These are phyloP conservation scores for Dryas integrifolia DNA, from an alignment of 331 rosid genomes.

Conservation along the genomic window DNA sequence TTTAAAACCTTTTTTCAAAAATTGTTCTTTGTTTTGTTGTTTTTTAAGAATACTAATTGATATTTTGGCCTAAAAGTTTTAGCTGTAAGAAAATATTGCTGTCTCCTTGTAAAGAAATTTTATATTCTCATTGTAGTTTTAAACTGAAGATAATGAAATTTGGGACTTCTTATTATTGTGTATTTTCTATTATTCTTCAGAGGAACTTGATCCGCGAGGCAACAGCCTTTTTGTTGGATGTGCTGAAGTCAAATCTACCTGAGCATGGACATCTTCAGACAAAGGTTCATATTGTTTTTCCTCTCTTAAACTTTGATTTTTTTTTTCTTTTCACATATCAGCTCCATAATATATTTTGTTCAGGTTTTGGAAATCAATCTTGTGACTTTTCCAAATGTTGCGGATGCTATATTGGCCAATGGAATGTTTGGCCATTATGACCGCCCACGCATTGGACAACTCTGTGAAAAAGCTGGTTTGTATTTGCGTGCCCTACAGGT, in stretches of 20 bases:
- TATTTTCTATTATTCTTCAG: slow-evolving; percentile 21
- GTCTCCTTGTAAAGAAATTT: background rate
- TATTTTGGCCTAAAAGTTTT: background rate
- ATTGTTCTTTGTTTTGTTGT: background rate
- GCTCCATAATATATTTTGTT: background rate
- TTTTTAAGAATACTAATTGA: too few relatives aligned
- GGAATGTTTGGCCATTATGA: slow-evolving; percentile 43
- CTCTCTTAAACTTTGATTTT: background rate
- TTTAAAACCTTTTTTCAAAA: background rate
- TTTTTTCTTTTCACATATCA: slow-evolving; percentile 3
- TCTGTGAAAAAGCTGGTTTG: slow-evolving; percentile 42
- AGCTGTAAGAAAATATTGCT: background rate
- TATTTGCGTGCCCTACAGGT: slow-evolving; percentile 42
- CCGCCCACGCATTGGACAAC: slow-evolving; percentile 40
- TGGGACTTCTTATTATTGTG: background rate
- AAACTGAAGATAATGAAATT: background rate
- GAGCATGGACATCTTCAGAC: slow-evolving; percentile 39
- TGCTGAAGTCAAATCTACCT: slow-evolving; percentile 37
- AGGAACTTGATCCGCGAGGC: slow-evolving; percentile 41
- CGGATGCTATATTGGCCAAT: slow-evolving; percentile 42
- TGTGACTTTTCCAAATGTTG: slow-evolving; percentile 41
- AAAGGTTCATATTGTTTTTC: slow-evolving; percentile 18
- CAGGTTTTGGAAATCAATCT: slow-evolving; percentile 44
- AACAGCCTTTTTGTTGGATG: slow-evolving; percentile 43
- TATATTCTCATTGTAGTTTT: background rate